Percentiles rank a stretch among this genome's conserved stretches.
These are phyloP conservation scores for Trichoderma breve DNA, from an alignment of 2,329 filamentous ascomycete genomes.

Conservation along the genomic window DNA sequence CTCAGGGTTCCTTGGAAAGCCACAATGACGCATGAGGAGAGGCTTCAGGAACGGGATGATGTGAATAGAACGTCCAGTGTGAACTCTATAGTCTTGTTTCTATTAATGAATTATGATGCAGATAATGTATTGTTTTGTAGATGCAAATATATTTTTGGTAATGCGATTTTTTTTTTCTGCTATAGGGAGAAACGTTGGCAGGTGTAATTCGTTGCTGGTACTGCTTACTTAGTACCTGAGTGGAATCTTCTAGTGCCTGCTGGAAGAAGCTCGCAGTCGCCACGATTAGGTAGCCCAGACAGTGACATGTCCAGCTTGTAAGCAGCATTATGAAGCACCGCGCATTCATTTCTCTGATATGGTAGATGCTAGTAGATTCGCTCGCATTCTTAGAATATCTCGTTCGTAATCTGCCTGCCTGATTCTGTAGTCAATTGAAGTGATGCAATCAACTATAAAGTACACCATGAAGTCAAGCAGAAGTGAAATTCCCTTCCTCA, in stretches of 20 bases:
- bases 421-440: slow-evolving; percentile 25
- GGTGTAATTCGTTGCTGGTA: neutral
- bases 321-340: slow-evolving; percentile 17
- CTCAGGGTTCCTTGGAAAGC: neutral
- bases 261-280: slow-evolving; percentile 22
- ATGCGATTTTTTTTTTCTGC: neutral
- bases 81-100: neutral
- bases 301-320: neutral
- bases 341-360: neutral
- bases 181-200: neutral
- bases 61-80: neutral
- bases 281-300: neutral
- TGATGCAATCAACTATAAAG: slow-evolving; percentile 33
- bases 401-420: slow-evolving; percentile 22
- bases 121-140: neutral
- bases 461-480: neutral
- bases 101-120: neutral
- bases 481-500: neutral
- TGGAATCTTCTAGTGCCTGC: slow-evolving; percentile 30
- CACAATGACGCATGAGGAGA: slow-evolving; percentile 9
- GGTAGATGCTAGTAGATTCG: slow-evolving; percentile 16
- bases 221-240: neutral
- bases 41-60: neutral
- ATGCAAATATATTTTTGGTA: neutral
- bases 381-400: slow-evolving; percentile 26